Evolutionary conservation across 371 early-diverging fungal genomes (phyloP).

Genomic region (Apophysomyces ossiformis): DNA sequence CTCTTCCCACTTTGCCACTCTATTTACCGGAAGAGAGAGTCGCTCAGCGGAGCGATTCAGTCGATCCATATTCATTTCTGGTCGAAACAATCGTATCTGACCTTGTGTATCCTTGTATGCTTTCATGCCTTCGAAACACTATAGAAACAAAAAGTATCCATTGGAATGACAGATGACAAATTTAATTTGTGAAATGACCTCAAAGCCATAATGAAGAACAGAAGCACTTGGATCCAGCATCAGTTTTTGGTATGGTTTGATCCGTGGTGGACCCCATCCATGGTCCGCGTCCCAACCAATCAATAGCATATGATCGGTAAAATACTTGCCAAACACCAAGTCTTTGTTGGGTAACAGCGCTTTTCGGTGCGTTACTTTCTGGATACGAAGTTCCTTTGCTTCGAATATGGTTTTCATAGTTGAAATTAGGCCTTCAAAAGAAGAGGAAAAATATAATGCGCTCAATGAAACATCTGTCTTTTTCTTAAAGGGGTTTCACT

Average conservation of each 20-base stretch:
- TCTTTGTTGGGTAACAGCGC: slow-evolving; percentile 47
- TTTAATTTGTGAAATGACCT: slow-evolving; percentile 29
- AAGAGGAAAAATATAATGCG: neutral
- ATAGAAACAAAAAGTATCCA: neutral
- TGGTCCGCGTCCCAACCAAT: slow-evolving; percentile 70
- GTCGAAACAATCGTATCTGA: slow-evolving; percentile 82
- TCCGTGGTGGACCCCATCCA: slow-evolving; percentile 75
- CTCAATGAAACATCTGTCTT: too few species aligned
- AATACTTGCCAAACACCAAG: slow-evolving; percentile 83
- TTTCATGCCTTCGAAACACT: slow-evolving; percentile 94
- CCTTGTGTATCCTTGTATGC: slow-evolving; percentile 86
- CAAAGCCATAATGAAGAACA: slow-evolving; percentile 88
- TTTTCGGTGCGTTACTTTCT: neutral
- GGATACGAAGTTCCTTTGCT: neutral
- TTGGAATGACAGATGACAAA: neutral
- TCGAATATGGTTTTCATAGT: neutral
- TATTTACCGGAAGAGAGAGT: slow-evolving; percentile 77
- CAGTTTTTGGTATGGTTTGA: slow-evolving; percentile 80
- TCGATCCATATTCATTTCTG: slow-evolving; percentile 90
- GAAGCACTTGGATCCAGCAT: slow-evolving; percentile 78
- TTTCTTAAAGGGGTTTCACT: too few species aligned
- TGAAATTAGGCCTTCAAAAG: too few species aligned
- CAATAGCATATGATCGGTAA: slow-evolving; percentile 91
- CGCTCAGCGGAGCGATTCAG: slow-evolving; percentile 73
- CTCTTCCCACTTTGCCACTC: neutral